Conservation (phyloP, 2,329 filamentous ascomycete genomes). For the Ophiostoma pallidulum region DNA sequence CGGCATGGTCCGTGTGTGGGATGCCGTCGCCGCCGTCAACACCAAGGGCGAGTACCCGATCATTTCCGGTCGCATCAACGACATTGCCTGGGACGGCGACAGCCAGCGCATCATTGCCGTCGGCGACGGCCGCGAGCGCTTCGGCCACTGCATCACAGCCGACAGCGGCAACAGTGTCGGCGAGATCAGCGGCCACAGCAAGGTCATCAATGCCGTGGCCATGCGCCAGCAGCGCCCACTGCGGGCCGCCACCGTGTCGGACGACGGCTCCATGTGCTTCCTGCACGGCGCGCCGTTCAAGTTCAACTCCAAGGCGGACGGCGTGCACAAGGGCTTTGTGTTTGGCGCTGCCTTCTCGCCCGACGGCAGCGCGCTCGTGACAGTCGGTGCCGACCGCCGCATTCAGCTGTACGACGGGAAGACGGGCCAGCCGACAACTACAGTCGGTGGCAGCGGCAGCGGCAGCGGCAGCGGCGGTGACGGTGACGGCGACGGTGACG, state of each 20-base stretch:
- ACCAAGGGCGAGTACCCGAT: constrained; percentile 94
- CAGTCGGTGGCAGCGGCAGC: constrained; percentile 61
- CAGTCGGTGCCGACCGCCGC: constrained; percentile 81
- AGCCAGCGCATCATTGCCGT: constrained; percentile 94
- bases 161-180: constrained; percentile 95
- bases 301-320: constrained; percentile 74
- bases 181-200: constrained; percentile 85
- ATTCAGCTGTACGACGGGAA: constrained; percentile 97
- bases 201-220: constrained; percentile 81
- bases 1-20: constrained; percentile 85
- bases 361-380: constrained; percentile 72
- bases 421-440: constrained; percentile 71
- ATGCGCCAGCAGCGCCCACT: constrained; percentile 86
- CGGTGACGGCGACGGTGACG: too few species aligned
- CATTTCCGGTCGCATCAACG: constrained; percentile 89
- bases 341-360: constrained; percentile 84
- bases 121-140: constrained; percentile 87
- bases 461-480: too few species aligned
- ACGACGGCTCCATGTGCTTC: constrained; percentile 85
- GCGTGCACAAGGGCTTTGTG: constrained; percentile 79
- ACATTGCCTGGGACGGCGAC: constrained; percentile 95
- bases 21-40: constrained; percentile 71
- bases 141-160: constrained; percentile 86
- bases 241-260: constrained; percentile 80
- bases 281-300: constrained; percentile 93